phyloP scores from a whole-genome alignment of 108 stramenopile genomes.

The Fragilaria crotonensis region DNA sequence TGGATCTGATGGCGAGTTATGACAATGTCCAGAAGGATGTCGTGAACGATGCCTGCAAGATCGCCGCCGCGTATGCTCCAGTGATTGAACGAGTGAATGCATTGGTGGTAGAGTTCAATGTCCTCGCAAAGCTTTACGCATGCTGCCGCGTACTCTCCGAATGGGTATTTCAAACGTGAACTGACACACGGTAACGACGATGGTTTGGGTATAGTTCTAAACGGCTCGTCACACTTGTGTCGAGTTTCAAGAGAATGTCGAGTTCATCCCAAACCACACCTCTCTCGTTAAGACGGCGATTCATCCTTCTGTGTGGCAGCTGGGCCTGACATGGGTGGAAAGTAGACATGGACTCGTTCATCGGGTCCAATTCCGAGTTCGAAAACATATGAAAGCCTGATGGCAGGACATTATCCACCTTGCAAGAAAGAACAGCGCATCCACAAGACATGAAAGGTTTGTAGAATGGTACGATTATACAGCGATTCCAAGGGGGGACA shows the following conservation, averaged over 20 bases:
- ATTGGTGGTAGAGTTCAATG: constrained; percentile 74
- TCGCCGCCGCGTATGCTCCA: constrained; percentile 77
- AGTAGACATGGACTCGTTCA: constrained; percentile 92
- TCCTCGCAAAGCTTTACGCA: constrained; percentile 73
- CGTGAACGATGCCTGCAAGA: constrained; percentile 68
- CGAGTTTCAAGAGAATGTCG: constrained; percentile 84
- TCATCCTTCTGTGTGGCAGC: constrained; percentile 85
- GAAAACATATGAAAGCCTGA: constrained; percentile 27
- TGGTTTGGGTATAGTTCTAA: constrained; percentile 70
- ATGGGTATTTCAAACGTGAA: constrained; percentile 81
- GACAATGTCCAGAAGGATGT: constrained; percentile 60
- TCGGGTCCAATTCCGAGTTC: constrained; percentile 58
- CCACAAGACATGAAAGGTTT: constrained; percentile 30
- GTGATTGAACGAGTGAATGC: constrained; percentile 66
- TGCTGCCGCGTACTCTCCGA: constrained; percentile 77
- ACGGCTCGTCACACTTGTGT: constrained; percentile 90
- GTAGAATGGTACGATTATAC: constrained; percentile 30
- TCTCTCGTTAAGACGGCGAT: constrained; percentile 49
- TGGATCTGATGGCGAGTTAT: constrained; percentile 64
- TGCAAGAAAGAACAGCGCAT: constrained; percentile 30
- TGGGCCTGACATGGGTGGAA: constrained; percentile 97
- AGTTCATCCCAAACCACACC: constrained; percentile 96
- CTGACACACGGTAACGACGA: constrained; percentile 80
- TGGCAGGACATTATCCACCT: constrained; percentile 8
- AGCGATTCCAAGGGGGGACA: constrained; percentile 23